phyloP scores from a whole-genome alignment of 768 basidiomycete genomes.

The Exidia glandulosa region DNA sequence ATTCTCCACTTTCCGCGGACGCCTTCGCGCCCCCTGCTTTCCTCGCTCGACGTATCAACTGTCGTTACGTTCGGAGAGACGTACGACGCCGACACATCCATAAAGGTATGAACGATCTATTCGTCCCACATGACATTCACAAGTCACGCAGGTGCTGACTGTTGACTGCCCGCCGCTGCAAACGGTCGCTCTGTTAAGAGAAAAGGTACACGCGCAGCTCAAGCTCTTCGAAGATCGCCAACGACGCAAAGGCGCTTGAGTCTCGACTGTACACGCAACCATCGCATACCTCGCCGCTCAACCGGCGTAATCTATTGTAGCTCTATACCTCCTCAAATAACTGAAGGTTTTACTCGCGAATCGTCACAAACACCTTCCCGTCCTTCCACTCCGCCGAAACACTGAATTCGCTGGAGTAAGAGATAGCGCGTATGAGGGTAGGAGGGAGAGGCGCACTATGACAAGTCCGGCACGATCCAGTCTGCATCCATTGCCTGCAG shows the following conservation, averaged over 20 bases:
- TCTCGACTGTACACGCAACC: not conserved
- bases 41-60: not conserved
- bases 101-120: not conserved
- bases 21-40: not conserved
- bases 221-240: constrained; percentile 3
- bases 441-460: constrained; percentile 32
- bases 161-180: constrained; percentile 1
- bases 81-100: not conserved
- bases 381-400: constrained; percentile 35
- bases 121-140: too few relatives aligned
- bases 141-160: not conserved
- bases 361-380: constrained; percentile 35
- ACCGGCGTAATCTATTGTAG: not conserved
- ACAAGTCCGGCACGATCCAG: constrained; percentile 59
- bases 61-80: not conserved
- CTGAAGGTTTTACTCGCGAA: constrained; percentile 19
- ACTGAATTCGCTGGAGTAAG: constrained; percentile 18
- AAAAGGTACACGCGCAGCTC: not conserved
- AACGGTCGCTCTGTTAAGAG: not conserved
- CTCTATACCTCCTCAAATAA: not conserved
- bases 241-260: constrained; percentile 2
- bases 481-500: constrained; percentile 50
- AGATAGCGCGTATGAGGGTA: not conserved
- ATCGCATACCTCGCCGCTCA: not conserved
- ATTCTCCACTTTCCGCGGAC: not conserved